A percentile compares a stretch with the other conserved stretches of the same genome.
Conservation (phyloP, 73 alveolate genomes). For the Paramecium sexaurelia region DNA sequence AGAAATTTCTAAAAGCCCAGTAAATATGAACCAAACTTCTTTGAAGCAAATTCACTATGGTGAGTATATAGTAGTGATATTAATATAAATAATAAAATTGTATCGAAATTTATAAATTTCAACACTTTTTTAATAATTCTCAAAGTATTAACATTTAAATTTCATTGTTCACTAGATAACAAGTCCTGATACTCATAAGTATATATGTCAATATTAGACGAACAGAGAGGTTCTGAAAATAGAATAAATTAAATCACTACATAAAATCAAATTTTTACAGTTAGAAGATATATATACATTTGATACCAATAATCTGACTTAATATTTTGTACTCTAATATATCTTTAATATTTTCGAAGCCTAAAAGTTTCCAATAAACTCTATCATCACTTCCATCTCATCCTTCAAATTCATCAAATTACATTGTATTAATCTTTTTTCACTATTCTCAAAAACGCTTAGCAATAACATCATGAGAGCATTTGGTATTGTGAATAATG, state of each 20-base stretch:
- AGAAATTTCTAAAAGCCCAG: slow-evolving; percentile 44
- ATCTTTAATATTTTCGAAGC: neutral
- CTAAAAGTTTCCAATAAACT: neutral
- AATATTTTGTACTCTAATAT: neutral
- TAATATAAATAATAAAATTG: neutral
- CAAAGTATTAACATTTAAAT: neutral
- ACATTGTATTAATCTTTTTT: neutral
- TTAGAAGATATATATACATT: neutral
- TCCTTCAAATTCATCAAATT: neutral
- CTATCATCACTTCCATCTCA: neutral
- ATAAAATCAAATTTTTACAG: neutral
- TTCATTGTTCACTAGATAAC: neutral
- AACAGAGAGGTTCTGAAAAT: neutral
- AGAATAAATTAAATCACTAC: neutral
- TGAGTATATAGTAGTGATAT: slow-evolving; percentile 3
- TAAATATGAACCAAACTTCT: slow-evolving; percentile 11
- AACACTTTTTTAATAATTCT: neutral
- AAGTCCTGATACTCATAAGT: neutral
- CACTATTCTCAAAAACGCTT: neutral
- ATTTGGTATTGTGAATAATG: neutral
- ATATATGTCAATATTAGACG: neutral
- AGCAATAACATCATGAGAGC: neutral
- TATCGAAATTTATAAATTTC: neutral
- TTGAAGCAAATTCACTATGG: slow-evolving; percentile 53
- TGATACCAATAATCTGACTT: neutral